Evolutionary conservation across 805 yeast genomes (phyloP).

Genomic region (Komagataella pastoris): DNA sequence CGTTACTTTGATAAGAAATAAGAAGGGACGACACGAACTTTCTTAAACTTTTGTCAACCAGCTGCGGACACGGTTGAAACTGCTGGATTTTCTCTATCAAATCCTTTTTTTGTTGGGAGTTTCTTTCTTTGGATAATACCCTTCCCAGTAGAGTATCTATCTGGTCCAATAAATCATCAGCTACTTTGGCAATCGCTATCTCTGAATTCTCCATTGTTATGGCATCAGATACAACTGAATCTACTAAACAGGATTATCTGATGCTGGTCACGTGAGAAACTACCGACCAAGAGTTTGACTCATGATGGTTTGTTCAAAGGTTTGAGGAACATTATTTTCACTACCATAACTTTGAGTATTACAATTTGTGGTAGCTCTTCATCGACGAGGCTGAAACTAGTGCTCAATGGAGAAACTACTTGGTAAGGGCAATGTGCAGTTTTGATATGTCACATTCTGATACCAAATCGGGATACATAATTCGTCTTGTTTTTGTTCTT

Average conservation of each 20-base stretch:
- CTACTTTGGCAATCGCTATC: constrained; percentile 14
- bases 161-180: constrained; percentile 9
- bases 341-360: not conserved
- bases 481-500: not conserved
- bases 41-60: constrained; percentile 29
- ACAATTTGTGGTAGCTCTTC: not conserved
- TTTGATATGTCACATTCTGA: not conserved
- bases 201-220: constrained; percentile 19
- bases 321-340: not conserved
- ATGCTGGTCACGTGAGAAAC: not conserved
- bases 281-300: too few relatives aligned
- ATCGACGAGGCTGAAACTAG: not conserved
- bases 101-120: not conserved
- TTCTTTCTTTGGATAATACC: not conserved
- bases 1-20: constrained; percentile 11
- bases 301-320: not conserved
- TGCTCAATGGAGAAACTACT: not conserved
- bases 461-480: not conserved
- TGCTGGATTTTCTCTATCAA: constrained; percentile 23
- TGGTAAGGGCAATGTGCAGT: not conserved
- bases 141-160: constrained; percentile 6
- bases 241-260: not conserved
- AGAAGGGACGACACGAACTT: constrained; percentile 18
- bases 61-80: constrained; percentile 40
- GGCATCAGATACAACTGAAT: not conserved